phyloP scores from a whole-genome alignment of 1,284 basidiomycete genomes.

The Neonothopanus nambi region DNA sequence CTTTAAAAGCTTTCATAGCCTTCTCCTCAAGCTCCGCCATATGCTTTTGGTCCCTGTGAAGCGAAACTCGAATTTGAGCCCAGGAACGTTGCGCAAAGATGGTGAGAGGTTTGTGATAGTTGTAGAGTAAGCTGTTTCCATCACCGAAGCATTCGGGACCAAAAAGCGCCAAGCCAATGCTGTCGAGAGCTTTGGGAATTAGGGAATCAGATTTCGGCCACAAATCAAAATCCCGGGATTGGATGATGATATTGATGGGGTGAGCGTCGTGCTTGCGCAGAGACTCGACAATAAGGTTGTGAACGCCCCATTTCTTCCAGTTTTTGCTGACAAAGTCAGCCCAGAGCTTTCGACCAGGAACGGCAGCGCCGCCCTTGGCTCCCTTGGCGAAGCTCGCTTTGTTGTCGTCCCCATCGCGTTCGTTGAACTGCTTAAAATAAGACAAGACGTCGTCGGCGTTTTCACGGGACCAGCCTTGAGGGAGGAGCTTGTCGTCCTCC shows the following conservation, averaged over 20 bases:
- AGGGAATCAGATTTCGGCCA: constrained; percentile 22
- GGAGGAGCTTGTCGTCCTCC: constrained; percentile 18
- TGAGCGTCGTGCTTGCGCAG: constrained; percentile 20
- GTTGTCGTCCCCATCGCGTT: constrained; percentile 9
- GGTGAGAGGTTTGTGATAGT: constrained; percentile 7
- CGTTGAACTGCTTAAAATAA: constrained; percentile 22
- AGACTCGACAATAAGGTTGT: constrained; percentile 20
- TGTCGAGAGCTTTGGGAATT: constrained; percentile 21
- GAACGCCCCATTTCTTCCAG: constrained; percentile 24
- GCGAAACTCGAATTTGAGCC: constrained; percentile 10
- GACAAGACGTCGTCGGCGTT: constrained; percentile 16
- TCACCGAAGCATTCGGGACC: constrained; percentile 19
- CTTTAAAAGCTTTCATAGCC: constrained; percentile 20
- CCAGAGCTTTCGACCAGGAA: constrained; percentile 25
- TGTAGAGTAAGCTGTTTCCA: constrained; percentile 12
- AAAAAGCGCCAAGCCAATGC: constrained; percentile 22
- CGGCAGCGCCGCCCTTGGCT: not conserved
- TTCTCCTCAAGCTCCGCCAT: constrained; percentile 6
- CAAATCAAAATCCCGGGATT: not conserved
- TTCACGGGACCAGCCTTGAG: constrained; percentile 17
- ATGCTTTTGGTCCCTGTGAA: not conserved
- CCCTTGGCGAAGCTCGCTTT: constrained; percentile 22
- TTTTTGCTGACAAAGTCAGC: constrained; percentile 10
- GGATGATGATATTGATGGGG: constrained; percentile 14
- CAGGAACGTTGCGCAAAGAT: constrained; percentile 21